Conservation (phyloP, 148 eudicot genomes). For the Pouteria glomerata region DNA sequence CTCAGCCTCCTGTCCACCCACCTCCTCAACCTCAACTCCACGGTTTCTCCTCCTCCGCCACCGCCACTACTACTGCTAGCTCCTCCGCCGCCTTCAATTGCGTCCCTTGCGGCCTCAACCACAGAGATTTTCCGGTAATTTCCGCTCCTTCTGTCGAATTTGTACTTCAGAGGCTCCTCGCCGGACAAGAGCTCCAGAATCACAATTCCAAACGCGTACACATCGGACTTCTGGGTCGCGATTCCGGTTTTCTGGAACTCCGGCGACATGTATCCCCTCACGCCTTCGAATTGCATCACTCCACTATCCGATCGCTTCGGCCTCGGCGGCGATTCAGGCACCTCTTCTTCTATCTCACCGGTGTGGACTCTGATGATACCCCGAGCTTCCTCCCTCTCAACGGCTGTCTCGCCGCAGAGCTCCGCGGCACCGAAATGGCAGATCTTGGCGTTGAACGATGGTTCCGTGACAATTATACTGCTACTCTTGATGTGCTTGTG, state of each 20-base stretch:
- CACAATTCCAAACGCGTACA: conserved; percentile 76
- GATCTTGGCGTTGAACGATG: conserved; percentile 54
- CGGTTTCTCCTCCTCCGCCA: conserved; percentile 20
- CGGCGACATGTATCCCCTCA: too few species aligned
- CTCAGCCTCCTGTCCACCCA: conserved; percentile 74
- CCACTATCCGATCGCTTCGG: conserved; percentile 17
- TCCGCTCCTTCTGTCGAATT: conserved; percentile 34
- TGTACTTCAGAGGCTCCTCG: conserved; percentile 59
- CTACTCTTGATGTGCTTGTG: conserved; percentile 77
- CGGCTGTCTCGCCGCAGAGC: conserved; percentile 63
- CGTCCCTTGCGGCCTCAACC: conserved; percentile 48
- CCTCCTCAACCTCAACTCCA: conserved; percentile 48
- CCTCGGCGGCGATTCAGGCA: conserved; percentile 5
- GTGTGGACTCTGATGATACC: background rate
- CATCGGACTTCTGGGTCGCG: conserved; percentile 61
- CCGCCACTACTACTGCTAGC: too few species aligned
- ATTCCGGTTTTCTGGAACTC: conserved; percentile 54
- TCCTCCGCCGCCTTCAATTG: conserved; percentile 5
- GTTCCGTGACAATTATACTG: conserved; percentile 54
- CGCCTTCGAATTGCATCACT: conserved; percentile 45
- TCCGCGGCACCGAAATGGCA: conserved; percentile 87
- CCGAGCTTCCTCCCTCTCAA: background rate
- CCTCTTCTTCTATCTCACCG: background rate
- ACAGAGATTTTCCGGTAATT: conserved; percentile 41
- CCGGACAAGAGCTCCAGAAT: conserved; percentile 67